Percentiles rank a stretch among this genome's conserved stretches.
These are phyloP conservation scores for Diatrype stigma DNA, from an alignment of 2,329 filamentous ascomycete genomes.

Conservation along the genomic window DNA sequence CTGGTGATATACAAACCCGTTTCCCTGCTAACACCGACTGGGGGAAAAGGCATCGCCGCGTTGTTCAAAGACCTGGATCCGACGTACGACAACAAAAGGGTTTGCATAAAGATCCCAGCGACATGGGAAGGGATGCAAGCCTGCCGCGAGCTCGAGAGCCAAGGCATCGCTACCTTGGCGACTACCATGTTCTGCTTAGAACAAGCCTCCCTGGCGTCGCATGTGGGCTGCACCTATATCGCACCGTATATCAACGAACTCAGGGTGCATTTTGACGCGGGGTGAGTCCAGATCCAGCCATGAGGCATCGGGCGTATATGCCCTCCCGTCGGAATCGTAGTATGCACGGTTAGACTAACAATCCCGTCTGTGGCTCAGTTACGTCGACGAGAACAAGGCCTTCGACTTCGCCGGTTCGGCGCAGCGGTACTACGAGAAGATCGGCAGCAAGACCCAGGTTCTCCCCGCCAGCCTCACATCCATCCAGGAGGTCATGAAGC, in stretches of 20 bases:
- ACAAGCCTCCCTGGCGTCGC: slow-evolving; percentile 55
- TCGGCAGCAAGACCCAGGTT: slow-evolving; percentile 43
- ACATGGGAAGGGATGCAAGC: slow-evolving; percentile 62
- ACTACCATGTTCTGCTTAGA: slow-evolving; percentile 61
- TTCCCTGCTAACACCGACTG: background rate
- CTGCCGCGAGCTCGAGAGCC: slow-evolving; percentile 47
- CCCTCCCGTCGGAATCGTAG: too few relatives aligned
- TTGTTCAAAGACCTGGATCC: slow-evolving; percentile 42
- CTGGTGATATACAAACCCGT: slow-evolving; percentile 1
- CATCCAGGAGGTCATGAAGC: slow-evolving; percentile 52
- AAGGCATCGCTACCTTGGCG: slow-evolving; percentile 55
- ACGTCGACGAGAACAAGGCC: slow-evolving; percentile 43
- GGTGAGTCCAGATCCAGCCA: slow-evolving; percentile 28
- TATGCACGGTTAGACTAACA: background rate
- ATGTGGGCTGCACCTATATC: slow-evolving; percentile 57
- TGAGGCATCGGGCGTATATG: too few relatives aligned
- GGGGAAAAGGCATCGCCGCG: slow-evolving; percentile 42
- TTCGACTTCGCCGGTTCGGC: slow-evolving; percentile 47
- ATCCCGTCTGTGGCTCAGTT: slow-evolving; percentile 28
- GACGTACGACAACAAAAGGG: slow-evolving; percentile 39
- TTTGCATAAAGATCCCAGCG: slow-evolving; percentile 61
- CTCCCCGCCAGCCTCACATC: slow-evolving; percentile 55
- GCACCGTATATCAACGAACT: slow-evolving; percentile 65
- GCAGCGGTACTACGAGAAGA: slow-evolving; percentile 47
- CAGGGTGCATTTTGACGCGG: slow-evolving; percentile 54